A percentile compares a stretch with the other conserved stretches of the same genome.
These are phyloP conservation scores for Eucalyptus brandiana DNA, from an alignment of 345 rosid genomes.

Conservation along the genomic window DNA sequence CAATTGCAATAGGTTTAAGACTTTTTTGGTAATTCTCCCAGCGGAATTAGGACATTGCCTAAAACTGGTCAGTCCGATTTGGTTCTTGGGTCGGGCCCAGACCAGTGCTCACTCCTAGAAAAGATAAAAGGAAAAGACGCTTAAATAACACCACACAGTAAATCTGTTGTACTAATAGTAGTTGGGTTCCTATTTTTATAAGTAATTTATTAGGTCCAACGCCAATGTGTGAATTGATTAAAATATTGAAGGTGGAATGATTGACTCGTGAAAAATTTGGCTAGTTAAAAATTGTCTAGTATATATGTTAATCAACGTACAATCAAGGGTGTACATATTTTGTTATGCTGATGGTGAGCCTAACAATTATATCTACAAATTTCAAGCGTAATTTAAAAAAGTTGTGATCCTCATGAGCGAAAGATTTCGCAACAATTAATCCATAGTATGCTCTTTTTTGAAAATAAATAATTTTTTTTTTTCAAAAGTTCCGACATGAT, in stretches of 20 bases:
- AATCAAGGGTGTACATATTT: background rate
- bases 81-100: accelerated
- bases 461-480: background rate
- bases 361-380: background rate
- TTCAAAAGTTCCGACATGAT: background rate
- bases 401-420: background rate
- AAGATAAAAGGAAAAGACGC: background rate
- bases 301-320: background rate
- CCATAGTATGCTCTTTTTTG: too few relatives aligned
- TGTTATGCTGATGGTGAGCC: background rate
- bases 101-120: background rate
- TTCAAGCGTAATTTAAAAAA: background rate
- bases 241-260: background rate
- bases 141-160: background rate
- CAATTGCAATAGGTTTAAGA: too few relatives aligned
- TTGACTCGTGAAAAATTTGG: background rate
- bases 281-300: background rate
- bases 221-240: background rate
- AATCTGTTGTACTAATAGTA: background rate
- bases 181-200: background rate
- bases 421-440: too few relatives aligned
- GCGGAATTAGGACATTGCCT: accelerated
- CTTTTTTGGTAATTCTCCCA: too few relatives aligned
- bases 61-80: accelerated
- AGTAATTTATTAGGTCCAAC: background rate